phyloP scores from a whole-genome alignment of 345 rosid genomes.

The Eucalyptus urophylla region DNA sequence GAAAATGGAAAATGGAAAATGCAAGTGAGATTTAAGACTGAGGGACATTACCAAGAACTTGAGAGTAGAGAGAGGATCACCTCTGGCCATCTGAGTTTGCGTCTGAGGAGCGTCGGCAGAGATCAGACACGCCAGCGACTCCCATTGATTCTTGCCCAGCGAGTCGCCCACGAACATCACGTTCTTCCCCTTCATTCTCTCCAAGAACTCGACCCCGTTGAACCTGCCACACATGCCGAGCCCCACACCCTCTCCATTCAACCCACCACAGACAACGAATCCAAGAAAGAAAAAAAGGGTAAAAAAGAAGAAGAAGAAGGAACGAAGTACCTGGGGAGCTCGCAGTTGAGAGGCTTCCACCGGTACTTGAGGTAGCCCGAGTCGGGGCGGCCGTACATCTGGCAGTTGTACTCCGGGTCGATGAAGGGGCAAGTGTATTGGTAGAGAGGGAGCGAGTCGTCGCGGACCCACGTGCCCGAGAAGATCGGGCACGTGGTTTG shows the following conservation, averaged over 20 bases:
- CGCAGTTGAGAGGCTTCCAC: slow-evolving; percentile 81
- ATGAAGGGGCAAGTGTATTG: slow-evolving; percentile 42
- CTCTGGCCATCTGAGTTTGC: slow-evolving; percentile 42
- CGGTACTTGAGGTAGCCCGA: slow-evolving; percentile 72
- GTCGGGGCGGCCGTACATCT: slow-evolving; percentile 81
- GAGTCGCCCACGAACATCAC: slow-evolving; percentile 97
- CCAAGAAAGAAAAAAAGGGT: no score
- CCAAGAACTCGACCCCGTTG: slow-evolving; percentile 57
- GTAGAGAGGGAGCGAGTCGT: slow-evolving; percentile 68
- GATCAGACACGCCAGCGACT: slow-evolving; percentile 83
- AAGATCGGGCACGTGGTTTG: slow-evolving; percentile 46
- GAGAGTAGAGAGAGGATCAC: slow-evolving; percentile 68
- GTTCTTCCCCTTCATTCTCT: slow-evolving; percentile 53
- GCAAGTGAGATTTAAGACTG: background rate
- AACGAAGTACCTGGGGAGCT: slow-evolving; percentile 59
- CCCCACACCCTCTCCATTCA: background rate
- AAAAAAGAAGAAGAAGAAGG: no score
- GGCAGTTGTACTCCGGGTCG: slow-evolving; percentile 74
- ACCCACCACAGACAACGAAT: background rate
- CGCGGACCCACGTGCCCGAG: slow-evolving; percentile 62
- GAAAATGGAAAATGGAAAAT: background rate
- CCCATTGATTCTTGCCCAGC: slow-evolving; percentile 82
- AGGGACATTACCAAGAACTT: slow-evolving; percentile 42
- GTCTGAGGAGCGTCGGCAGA: slow-evolving; percentile 38
- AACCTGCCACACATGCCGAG: slow-evolving; percentile 30